Percentiles rank a stretch among this genome's conserved stretches.
phyloP scores from a whole-genome alignment of 169 alveolate genomes.

The Neospora caninum region DNA sequence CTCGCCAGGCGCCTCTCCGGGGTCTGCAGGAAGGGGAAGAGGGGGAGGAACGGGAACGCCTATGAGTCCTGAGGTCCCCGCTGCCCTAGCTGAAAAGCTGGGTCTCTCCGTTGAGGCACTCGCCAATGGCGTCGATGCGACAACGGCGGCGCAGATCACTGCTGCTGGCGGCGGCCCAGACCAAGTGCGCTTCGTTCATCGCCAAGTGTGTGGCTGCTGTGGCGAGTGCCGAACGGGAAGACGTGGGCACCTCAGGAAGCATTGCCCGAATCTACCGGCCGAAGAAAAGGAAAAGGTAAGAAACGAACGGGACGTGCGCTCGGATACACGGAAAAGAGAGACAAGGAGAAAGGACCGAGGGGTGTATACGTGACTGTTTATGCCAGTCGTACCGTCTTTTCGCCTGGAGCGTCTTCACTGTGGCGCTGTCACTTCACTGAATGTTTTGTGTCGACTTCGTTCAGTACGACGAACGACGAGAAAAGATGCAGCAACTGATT shows the following conservation, averaged over 20 bases:
- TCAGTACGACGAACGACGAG: conserved; percentile 68
- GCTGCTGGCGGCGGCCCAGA: conserved; percentile 50
- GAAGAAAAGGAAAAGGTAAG: conserved; percentile 32
- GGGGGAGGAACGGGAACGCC: neutral
- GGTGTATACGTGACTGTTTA: no score
- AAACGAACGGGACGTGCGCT: no score
- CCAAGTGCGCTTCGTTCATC: conserved; percentile 57
- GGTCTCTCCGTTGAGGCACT: neutral
- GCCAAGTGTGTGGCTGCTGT: conserved; percentile 66
- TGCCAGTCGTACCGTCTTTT: no score
- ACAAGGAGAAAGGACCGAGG: no score
- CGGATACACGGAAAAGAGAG: no score
- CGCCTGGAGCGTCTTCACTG: no score
- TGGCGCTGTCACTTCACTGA: no score
- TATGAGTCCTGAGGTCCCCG: neutral
- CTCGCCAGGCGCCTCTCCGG: neutral
- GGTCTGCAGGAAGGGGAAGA: neutral
- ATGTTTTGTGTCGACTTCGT: neutral
- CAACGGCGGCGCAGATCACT: conserved; percentile 18
- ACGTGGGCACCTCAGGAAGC: conserved; percentile 58
- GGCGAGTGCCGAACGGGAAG: conserved; percentile 66
- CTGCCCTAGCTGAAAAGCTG: neutral
- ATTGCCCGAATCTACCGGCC: conserved; percentile 55
- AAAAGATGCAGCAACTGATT: conserved; percentile 48
- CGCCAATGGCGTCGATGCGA: neutral